Evolutionary conservation across 768 basidiomycete genomes (phyloP), one percentile per base, ranked within the genome.

Genomic region (Trametes sanguinea): DNA sequence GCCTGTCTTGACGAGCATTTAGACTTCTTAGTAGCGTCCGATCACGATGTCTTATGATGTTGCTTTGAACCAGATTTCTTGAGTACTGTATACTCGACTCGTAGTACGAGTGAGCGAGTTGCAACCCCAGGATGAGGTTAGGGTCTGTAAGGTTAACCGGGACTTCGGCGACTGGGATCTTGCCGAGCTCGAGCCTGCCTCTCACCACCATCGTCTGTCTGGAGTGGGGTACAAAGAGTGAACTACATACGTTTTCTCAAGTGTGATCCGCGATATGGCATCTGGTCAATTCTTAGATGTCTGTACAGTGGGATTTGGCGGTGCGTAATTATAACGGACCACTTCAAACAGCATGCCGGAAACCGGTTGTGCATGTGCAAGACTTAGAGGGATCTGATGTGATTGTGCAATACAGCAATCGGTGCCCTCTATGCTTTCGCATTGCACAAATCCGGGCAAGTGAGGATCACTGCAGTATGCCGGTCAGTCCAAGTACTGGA

Each of bases 361-460:
- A 22, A 22, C 1, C 22, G 22, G 22, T 22, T 22, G 22, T 22
- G 22, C 22, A 22, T 22, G 22, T 22, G 22, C 22, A 22, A 22
- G 22, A 22, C 22, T 22, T 22, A 22, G 9, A 17, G 47, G 42
- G 1, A 3, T 4, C 29, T 32, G 17, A 13, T 2, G 16, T 30
- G 14, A 33, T 27, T 27, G 27, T 14, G 0, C 13, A 11, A 17
- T 10, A 6, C 35, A 75, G 74, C 72, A 9, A 70, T 75, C 51
- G 74, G 74, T 3, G 66, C 73, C 14, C 30, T 74, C 5, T 75
- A 75, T 54, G 70, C 67, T 6, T 73, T 62, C 35, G 68, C 67
- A 3, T 59, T 75, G 2, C 66, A 74, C 37, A 61, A 62, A 30
- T 72, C 69, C 1, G 67, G 65, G 8, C 54, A 63, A 16, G 72